These are phyloP conservation scores for Vicia sativa DNA, from an alignment of 306 rosid genomes.

Conservation along the genomic window DNA sequence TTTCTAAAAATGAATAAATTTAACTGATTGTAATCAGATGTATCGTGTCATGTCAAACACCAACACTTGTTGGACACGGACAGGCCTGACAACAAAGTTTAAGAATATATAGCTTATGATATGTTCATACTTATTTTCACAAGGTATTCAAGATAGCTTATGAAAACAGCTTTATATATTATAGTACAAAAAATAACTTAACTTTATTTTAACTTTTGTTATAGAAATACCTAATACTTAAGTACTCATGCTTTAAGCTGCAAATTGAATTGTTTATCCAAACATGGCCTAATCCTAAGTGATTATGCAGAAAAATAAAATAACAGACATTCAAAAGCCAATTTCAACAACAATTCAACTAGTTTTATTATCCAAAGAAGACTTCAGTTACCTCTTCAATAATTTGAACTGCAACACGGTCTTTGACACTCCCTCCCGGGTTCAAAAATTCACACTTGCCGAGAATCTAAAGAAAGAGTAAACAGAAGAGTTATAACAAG, in stretches of 20 bases:
- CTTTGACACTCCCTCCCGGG: conserved; percentile 97
- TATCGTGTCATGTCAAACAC: too few species aligned
- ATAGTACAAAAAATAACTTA: too few species aligned
- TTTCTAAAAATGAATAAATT: too few species aligned
- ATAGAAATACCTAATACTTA: not conserved
- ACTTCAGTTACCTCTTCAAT: conserved; percentile 67
- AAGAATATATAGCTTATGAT: too few species aligned
- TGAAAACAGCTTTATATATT: too few species aligned
- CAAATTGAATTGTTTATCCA: not conserved
- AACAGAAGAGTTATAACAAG: not conserved
- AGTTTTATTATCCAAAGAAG: not conserved
- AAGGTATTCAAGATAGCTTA: too few species aligned
- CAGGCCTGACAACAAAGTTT: too few species aligned
- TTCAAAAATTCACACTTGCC: conserved; percentile 96
- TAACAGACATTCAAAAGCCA: too few species aligned
- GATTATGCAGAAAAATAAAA: not conserved
- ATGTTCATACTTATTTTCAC: too few species aligned
- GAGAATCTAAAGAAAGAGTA: conserved; percentile 57
- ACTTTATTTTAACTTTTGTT: too few species aligned
- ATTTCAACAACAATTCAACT: not conserved
- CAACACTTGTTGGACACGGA: too few species aligned
- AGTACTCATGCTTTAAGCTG: not conserved
- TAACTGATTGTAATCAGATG: too few species aligned
- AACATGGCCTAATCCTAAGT: not conserved
- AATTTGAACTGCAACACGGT: conserved; percentile 83